phyloP scores from a whole-genome alignment of 1,139 yeast genomes.

The Geotrichum siamense region DNA sequence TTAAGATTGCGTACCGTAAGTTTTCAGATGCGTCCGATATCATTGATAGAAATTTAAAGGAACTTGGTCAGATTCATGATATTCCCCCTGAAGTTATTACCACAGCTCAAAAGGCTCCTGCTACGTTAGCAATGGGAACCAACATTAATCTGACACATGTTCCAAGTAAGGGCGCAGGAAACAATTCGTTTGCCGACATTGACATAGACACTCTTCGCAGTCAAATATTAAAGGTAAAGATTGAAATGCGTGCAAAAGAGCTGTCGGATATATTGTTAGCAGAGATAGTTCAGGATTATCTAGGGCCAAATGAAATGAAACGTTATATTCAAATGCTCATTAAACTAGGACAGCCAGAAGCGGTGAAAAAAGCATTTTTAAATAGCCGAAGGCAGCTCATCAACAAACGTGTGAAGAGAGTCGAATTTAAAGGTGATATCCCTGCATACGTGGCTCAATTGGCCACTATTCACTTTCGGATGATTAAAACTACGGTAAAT shows the following conservation, averaged over 20 bases:
- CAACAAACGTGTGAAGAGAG: slow-evolving; percentile 40
- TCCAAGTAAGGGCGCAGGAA: slow-evolving; percentile 7
- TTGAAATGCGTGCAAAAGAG: slow-evolving; percentile 29
- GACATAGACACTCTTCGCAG: slow-evolving; percentile 16
- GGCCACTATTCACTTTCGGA: slow-evolving; percentile 54
- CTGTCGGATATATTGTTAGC: slow-evolving; percentile 28
- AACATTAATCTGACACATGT: slow-evolving; percentile 5
- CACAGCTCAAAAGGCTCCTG: slow-evolving; percentile 16
- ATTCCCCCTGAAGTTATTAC: slow-evolving; percentile 19
- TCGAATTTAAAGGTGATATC: slow-evolving; percentile 50
- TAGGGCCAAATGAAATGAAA: slow-evolving; percentile 29
- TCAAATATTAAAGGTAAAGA: slow-evolving; percentile 24
- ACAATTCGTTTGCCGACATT: slow-evolving; percentile 4
- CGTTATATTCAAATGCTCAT: slow-evolving; percentile 38
- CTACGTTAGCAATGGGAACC: slow-evolving; percentile 17
- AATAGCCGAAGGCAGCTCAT: slow-evolving; percentile 43
- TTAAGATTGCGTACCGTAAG: slow-evolving; percentile 54
- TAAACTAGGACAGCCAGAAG: slow-evolving; percentile 39
- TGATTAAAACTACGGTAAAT: slow-evolving; percentile 44
- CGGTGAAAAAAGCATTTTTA: slow-evolving; percentile 45
- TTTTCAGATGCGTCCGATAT: slow-evolving; percentile 50
- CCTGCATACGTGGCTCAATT: slow-evolving; percentile 51
- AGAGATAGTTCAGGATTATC: slow-evolving; percentile 35
- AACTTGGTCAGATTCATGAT: slow-evolving; percentile 19
- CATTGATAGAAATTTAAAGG: slow-evolving; percentile 32